Conservation (phyloP, 2,329 filamentous ascomycete species). For the Aspergillus eucalypticola region DNA sequence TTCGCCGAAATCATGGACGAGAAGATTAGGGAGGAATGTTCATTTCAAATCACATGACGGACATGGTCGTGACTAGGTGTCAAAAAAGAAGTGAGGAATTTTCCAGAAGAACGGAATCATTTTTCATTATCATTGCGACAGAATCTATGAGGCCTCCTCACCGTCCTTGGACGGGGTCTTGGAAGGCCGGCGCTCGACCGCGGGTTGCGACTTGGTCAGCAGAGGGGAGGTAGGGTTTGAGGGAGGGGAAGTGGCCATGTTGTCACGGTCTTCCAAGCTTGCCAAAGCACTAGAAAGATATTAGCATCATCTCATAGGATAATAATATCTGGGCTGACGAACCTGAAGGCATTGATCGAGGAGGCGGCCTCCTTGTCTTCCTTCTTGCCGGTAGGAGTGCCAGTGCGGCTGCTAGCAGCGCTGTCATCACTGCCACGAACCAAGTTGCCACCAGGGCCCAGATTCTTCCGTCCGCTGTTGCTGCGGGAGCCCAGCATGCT, state of each 20-base stretch:
- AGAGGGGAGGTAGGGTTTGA: conserved; percentile 51
- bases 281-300: conserved; percentile 46
- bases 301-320: conserved; percentile 10
- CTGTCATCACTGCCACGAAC: conserved; percentile 80
- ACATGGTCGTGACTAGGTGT: conserved; percentile 18
- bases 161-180: conserved; percentile 46
- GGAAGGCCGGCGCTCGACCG: conserved; percentile 45
- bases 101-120: conserved; percentile 38
- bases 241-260: conserved; percentile 51
- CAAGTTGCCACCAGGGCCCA: conserved; percentile 73
- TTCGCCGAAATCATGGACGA: conserved; percentile 24
- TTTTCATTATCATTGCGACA: conserved; percentile 42
- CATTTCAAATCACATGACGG: conserved; percentile 21
- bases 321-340: conserved; percentile 43
- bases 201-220: conserved; percentile 49
- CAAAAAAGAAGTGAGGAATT: conserved; percentile 28
- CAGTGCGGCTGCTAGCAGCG: conserved; percentile 81
- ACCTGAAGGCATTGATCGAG: conserved; percentile 93
- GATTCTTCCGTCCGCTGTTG: conserved; percentile 74
- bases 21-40: conserved; percentile 25
- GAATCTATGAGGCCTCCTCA: conserved; percentile 43
- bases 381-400: conserved; percentile 75
- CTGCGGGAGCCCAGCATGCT: conserved; percentile 87
- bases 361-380: conserved; percentile 63
- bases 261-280: conserved; percentile 47